Evolutionary conservation across 352 stramenopile genomes (phyloP).

Genomic region (Phytophthora cajani): DNA sequence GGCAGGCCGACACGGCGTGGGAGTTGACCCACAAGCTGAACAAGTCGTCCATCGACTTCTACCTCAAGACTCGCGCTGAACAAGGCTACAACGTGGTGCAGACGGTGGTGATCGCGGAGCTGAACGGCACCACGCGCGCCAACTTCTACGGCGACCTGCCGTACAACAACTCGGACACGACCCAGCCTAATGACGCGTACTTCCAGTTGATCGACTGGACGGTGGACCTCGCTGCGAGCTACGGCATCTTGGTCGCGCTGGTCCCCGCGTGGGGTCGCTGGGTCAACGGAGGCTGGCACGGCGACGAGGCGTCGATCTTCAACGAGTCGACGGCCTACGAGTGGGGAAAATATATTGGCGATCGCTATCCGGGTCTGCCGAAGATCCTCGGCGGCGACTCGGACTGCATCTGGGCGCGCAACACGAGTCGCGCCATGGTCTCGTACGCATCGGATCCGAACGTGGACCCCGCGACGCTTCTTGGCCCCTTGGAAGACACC

Average conservation of each 20-base stretch:
- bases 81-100: constrained; percentile 38
- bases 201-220: constrained; percentile 35
- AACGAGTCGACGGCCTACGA: constrained; percentile 31
- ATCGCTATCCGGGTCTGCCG: constrained; percentile 27
- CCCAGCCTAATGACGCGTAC: constrained; percentile 34
- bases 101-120: constrained; percentile 34
- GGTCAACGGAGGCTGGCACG: constrained; percentile 31
- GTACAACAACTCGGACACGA: constrained; percentile 37
- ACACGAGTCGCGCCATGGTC: constrained; percentile 15
- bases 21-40: constrained; percentile 33
- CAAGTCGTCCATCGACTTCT: constrained; percentile 41
- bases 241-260: constrained; percentile 26
- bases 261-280: constrained; percentile 33
- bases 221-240: constrained; percentile 28
- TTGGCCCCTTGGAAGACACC: constrained; percentile 17
- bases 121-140: constrained; percentile 28
- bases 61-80: constrained; percentile 32
- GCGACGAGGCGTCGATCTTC: constrained; percentile 15
- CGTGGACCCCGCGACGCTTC: constrained; percentile 8
- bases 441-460: constrained; percentile 1
- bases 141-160: constrained; percentile 40
- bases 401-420: constrained; percentile 26
- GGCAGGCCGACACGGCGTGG: constrained; percentile 36
- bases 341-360: constrained; percentile 26
- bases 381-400: constrained; percentile 34